These are phyloP conservation scores for Meredithiella fracta DNA, from an alignment of 2,329 filamentous ascomycete genomes.

Conservation along the genomic window DNA sequence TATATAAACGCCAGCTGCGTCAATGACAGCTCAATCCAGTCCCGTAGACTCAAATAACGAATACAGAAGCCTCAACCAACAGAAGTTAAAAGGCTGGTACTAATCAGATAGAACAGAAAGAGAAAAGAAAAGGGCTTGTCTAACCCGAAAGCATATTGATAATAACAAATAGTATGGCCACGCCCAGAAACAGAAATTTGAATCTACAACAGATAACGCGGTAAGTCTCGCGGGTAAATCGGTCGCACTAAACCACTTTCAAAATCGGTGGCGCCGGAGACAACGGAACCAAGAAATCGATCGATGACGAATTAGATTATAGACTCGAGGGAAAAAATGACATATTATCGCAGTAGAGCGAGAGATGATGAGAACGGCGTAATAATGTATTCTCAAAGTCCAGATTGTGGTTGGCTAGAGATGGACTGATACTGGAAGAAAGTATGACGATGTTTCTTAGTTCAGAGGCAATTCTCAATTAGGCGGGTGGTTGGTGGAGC, in stretches of 20 bases:
- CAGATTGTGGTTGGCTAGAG: neutral
- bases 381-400: neutral
- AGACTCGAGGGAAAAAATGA: too few relatives aligned
- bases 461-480: too few relatives aligned
- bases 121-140: neutral
- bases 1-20: neutral
- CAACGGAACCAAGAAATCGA: too few relatives aligned
- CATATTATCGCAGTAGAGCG: too few relatives aligned
- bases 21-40: neutral
- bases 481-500: conserved; percentile 1
- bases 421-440: neutral
- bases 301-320: too few relatives aligned
- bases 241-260: too few relatives aligned
- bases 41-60: neutral
- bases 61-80: neutral
- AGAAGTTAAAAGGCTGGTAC: too few relatives aligned
- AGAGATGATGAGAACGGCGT: neutral
- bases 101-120: too few relatives aligned
- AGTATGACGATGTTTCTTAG: neutral
- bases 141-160: conserved; percentile 5
- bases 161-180: neutral
- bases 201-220: too few relatives aligned
- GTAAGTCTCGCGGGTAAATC: too few relatives aligned
- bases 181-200: too few relatives aligned
- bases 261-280: too few relatives aligned